Evolutionary conservation across 75 land plant genomes (phyloP), one percentile per base, ranked within the genome.

Genomic region (Picea sitchensis): DNA sequence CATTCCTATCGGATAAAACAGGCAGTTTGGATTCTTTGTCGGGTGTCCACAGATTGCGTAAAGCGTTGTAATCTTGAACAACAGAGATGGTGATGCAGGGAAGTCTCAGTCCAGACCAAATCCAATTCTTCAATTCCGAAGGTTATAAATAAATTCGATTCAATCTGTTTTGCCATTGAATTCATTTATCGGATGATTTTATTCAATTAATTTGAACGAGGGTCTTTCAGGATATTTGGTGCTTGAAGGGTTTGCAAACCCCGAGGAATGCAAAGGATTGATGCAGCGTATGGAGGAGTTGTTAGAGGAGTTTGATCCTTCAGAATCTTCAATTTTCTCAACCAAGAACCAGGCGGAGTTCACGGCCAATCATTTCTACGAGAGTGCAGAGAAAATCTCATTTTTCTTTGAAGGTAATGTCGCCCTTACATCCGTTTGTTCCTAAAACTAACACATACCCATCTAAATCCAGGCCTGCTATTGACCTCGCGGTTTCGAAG

Each of bases 381-480:
- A 97, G 54, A 97, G 99, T 79, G 95, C 99, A 12, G 95, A 93
- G 75, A 93, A 93, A 38, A 89, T 97, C 59, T 97, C 99, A 3
- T 97, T 93, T 57, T 97, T 97, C 87, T 97, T 97, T 79, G 99
- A 97, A 80, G 99, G 99, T 94, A 69, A 38, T 21, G 3, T 71
- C 51, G 0, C 34, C 14, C 36, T 36, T 9, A 9, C 56, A 9
- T 51, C 56, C 56, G 11, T 51, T 11, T 51, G 1, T 51, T 51
- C 56, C 56, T 51, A 51, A 51, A 51, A 51, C 56, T 51, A 51
- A 9, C 56, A 51, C 56, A 51, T 51, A 51, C 12, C 11, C 56
- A 51, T 51, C 12, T 51, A 51, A 51, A 8, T 4, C 56, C 56
- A 51, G 56, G 56, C 9, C 56, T 51, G 56, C 11, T 51, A 51